phyloP scores from a whole-genome alignment of 1,284 basidiomycete genomes.

The Polyporus tsugae region DNA sequence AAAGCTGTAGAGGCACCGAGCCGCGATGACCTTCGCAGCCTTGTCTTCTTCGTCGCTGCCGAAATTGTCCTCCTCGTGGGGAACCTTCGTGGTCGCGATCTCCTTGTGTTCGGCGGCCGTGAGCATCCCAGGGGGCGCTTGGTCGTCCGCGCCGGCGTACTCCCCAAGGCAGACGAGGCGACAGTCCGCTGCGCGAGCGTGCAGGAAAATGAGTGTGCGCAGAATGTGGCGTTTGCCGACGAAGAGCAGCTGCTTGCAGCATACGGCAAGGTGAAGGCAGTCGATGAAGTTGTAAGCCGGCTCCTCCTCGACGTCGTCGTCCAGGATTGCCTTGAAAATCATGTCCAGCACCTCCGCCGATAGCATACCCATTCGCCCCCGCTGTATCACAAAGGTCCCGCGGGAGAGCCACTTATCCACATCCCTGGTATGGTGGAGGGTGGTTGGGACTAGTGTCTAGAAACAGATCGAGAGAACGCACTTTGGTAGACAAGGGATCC shows the following conservation, averaged over 20 bases:
- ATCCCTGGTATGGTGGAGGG: neutral
- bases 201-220: neutral
- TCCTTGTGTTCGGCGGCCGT: conserved; percentile 15
- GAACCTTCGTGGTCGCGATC: neutral
- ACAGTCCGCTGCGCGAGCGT: conserved; percentile 15
- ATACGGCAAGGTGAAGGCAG: conserved; percentile 10
- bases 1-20: neutral
- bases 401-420: conserved; percentile 8
- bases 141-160: conserved; percentile 11
- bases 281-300: neutral
- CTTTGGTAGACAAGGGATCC: neutral
- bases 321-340: neutral
- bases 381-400: neutral
- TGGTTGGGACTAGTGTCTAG: neutral
- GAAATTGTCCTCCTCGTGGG: neutral
- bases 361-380: neutral
- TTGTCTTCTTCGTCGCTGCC: neutral
- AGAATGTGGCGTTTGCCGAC: conserved; percentile 16
- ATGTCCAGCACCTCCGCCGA: conserved; percentile 1
- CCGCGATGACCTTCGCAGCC: neutral
- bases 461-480: neutral
- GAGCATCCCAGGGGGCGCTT: conserved; percentile 24
- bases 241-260: conserved; percentile 21
- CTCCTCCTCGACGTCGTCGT: neutral
- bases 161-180: conserved; percentile 31